Evolutionary conservation across 257 asterid species (phyloP).

Genomic region (Vinca minor): DNA sequence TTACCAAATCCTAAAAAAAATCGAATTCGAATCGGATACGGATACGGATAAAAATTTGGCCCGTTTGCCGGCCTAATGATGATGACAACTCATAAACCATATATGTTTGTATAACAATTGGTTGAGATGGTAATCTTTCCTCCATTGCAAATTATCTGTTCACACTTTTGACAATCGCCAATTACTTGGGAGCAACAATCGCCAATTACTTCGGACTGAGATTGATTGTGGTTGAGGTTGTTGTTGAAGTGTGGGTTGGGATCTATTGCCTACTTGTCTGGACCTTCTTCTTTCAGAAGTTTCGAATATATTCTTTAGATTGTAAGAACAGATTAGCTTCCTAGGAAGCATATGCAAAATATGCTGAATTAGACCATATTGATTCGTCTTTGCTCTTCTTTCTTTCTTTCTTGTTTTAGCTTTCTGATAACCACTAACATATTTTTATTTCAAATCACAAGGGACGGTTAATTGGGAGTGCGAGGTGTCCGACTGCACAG

Average conservation of each 20-base stretch:
- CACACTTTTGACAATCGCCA: too few species aligned
- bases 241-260: not conserved
- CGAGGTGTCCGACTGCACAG: too few species aligned
- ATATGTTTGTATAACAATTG: not conserved
- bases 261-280: not conserved
- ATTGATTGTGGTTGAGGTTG: not conserved
- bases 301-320: not conserved
- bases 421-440: not conserved
- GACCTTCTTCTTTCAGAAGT: not conserved
- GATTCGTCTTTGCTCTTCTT: not conserved
- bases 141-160: too few species aligned
- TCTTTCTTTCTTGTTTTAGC: not conserved
- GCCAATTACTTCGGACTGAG: not conserved
- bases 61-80: not conserved
- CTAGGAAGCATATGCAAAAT: slow-evolving; percentile 1
- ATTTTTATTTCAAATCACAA: too few species aligned
- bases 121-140: not conserved
- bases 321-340: not conserved
- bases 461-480: too few species aligned
- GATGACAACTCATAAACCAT: not conserved
- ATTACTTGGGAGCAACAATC: too few species aligned
- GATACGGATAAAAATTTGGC: too few species aligned
- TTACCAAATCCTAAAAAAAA: too few species aligned
- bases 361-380: not conserved
- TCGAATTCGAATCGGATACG: too few species aligned